Base-by-base conservation (phyloP, 495 filamentous ascomycete genomes). In the Penicillium mononematosum region DNA sequence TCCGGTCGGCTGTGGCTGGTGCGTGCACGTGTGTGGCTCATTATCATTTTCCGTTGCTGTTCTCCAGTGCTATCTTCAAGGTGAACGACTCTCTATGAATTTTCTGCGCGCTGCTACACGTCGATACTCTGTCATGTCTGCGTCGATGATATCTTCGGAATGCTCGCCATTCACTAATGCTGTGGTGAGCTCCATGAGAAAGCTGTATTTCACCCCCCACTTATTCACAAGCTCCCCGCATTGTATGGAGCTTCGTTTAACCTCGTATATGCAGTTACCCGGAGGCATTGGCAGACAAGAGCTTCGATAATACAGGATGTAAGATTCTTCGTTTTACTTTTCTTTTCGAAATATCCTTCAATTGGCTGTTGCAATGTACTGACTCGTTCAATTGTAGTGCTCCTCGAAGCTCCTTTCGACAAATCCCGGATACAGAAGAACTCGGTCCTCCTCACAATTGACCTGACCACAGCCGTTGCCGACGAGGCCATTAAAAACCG, bases 291-390 rank as follows among this genome's bases (percentile, higher is more conserved):
- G 93, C 94, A 11, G 92, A 97, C 63, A 87, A 87, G 63, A 86
- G 87, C 71, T 98, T 89, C 77, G 94, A 98, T 68, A 98, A 98
- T 61, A 97, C 90, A 41, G 91, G 91, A 58, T 71, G 89, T 91
- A 73, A 67, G 87, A 62, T 34, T 29, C 2, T 9, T 9, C 9
- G 2, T 8, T 9, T 27, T 29, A 9, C 7, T 14, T 16, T 24
- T 20, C 2, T 19, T n/a, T 25, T 36, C 10, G 17, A n/a, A 42
- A 24, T 39, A n/a, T 17, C 6, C 11, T 25, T 20, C 1, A 0
- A 47, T 14, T 9, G 2, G 10, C 5, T 45, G 20, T 17, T 20
- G n/a, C 27, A 45, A 34, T 36, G 41, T 43, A 47, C 60, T 62
- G n/a, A 62, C 43, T 7, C 3, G 11, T 5, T n/a, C 31, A 34